A percentile compares a stretch with the other conserved stretches of the same genome.
phyloP scores from a whole-genome alignment of 805 yeast genomes.

The Priceomyces melissophilus region DNA sequence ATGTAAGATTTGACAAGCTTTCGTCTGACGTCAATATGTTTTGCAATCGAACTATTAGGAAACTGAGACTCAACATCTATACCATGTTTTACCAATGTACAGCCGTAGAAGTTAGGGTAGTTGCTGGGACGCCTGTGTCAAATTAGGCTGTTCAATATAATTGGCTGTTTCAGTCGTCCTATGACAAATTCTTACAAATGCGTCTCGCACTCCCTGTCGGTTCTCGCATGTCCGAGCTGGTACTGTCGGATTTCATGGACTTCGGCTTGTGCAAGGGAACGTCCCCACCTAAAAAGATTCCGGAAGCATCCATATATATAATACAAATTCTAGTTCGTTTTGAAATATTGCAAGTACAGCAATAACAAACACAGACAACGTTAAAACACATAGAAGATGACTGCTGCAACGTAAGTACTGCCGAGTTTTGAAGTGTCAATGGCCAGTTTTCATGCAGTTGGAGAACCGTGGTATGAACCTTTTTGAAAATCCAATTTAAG shows the following conservation, averaged over 20 bases:
- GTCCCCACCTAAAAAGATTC: slow-evolving; percentile 3
- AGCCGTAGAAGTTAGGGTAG: no score
- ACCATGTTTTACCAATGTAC: no score
- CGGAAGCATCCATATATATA: slow-evolving; percentile 4
- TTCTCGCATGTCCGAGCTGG: slow-evolving; percentile 9
- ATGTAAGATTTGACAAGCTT: no score
- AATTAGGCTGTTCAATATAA: no score
- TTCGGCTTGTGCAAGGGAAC: slow-evolving; percentile 1
- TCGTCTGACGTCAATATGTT: no score
- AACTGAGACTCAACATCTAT: no score
- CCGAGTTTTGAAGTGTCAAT: neutral
- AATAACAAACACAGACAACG: neutral
- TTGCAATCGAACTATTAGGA: no score
- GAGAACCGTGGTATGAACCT: no score
- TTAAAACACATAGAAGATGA: slow-evolving; percentile 18
- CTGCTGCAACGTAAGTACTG: slow-evolving; percentile 43
- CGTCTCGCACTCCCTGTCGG: slow-evolving; percentile 3
- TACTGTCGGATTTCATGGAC: slow-evolving; percentile 3
- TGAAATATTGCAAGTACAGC: slow-evolving; percentile 5
- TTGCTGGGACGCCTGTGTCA: no score
- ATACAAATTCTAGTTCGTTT: neutral
- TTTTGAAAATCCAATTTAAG: no score
- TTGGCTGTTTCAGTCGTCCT: neutral
- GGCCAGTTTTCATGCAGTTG: neutral
- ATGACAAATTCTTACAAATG: slow-evolving; percentile 2